Evolutionary conservation across 208 protist species (phyloP).

Genomic region (Lotmaria passim): DNA sequence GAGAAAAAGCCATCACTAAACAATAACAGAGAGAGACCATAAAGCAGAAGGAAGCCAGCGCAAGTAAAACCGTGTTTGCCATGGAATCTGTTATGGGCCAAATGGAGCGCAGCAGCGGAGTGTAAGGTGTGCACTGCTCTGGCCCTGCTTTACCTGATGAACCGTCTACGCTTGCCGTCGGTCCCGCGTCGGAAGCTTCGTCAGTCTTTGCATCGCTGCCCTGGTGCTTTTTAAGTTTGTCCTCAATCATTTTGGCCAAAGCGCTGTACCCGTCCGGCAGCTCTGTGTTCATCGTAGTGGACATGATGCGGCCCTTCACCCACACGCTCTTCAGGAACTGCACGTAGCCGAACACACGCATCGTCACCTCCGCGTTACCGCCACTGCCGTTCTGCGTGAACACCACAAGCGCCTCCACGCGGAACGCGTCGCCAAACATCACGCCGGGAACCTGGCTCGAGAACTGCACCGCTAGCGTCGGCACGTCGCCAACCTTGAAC

Average conservation of each 20-base stretch:
- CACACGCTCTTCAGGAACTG: conserved; percentile 57
- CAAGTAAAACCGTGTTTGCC: background rate
- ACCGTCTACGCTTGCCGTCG: background rate
- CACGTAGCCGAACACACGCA: conserved; percentile 22
- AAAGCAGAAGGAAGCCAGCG: background rate
- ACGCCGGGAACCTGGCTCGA: conserved; percentile 64
- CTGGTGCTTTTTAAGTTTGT: background rate
- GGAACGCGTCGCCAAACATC: conserved; percentile 69
- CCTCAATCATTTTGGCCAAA: conserved; percentile 8
- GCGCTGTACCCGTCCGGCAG: conserved; percentile 46
- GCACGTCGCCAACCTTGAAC: conserved; percentile 50
- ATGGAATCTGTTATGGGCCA: conserved; percentile 1
- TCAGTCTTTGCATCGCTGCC: background rate
- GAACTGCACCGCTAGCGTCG: conserved; percentile 64
- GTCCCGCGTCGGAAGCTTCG: background rate
- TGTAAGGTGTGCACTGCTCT: background rate
- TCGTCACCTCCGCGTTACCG: conserved; percentile 42
- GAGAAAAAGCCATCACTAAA: conserved; percentile 4
- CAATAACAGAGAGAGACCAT: background rate
- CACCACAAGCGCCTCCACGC: conserved; percentile 47
- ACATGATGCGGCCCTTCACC: conserved; percentile 55
- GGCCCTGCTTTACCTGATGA: background rate
- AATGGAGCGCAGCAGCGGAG: background rate
- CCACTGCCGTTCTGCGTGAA: conserved; percentile 50
- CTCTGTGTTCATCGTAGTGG: conserved; percentile 45